Conservation (phyloP, 306 rosid species). For the Trichosanthes truncata region DNA sequence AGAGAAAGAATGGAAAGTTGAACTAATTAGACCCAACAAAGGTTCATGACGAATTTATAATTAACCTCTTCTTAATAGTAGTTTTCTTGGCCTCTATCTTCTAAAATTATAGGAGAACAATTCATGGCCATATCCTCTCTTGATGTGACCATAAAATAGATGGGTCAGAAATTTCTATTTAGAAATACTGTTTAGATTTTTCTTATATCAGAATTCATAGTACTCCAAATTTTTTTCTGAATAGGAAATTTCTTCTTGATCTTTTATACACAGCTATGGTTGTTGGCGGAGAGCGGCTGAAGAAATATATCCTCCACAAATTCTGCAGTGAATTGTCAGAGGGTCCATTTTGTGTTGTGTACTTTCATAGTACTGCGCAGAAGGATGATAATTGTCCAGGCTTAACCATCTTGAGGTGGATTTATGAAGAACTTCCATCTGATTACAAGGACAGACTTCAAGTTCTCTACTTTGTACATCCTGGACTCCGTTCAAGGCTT, state of each 20-base stretch:
- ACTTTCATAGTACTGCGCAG: slow-evolving; percentile 72
- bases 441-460: slow-evolving; percentile 76
- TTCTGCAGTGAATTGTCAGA: slow-evolving; percentile 60
- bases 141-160: background rate
- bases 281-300: slow-evolving; percentile 72
- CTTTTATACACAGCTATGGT: slow-evolving; percentile 43
- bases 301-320: slow-evolving; percentile 62
- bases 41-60: background rate
- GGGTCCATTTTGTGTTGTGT: slow-evolving; percentile 72
- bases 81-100: background rate
- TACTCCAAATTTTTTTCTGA: background rate
- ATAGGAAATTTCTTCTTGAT: background rate
- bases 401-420: slow-evolving; percentile 87
- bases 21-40: background rate
- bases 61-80: background rate
- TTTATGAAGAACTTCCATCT: slow-evolving; percentile 76
- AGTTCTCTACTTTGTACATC: slow-evolving; percentile 72
- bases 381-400: slow-evolving; percentile 94
- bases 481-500: slow-evolving; percentile 83
- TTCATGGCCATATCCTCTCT: background rate
- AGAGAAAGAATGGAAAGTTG: background rate
- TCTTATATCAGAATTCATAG: background rate
- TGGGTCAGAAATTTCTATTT: background rate
- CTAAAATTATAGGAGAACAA: background rate
- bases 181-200: background rate